phyloP scores from a whole-genome alignment of 805 yeast genomes.

The Pichia phayaonensis region DNA sequence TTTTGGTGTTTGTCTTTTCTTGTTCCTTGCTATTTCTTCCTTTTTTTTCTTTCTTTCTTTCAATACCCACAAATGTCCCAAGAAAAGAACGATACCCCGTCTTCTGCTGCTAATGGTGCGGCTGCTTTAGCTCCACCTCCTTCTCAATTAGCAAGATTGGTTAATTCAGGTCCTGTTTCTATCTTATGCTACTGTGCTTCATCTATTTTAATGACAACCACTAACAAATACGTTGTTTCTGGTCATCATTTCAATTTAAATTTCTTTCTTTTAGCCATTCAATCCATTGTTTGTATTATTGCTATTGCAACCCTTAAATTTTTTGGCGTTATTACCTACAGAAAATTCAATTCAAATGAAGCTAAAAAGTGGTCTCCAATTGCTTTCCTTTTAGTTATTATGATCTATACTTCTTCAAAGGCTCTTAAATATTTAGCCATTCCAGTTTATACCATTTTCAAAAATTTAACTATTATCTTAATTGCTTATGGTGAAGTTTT shows the following conservation, averaged over 20 bases:
- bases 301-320: conserved; percentile 68
- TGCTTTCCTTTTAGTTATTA: conserved; percentile 76
- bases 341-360: conserved; percentile 78
- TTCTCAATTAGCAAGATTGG: conserved; percentile 20
- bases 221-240: conserved; percentile 89
- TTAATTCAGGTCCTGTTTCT: conserved; percentile 58
- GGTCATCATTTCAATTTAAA: conserved; percentile 69
- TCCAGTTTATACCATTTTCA: conserved; percentile 96
- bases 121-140: conserved; percentile 14
- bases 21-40: not conserved
- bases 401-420: conserved; percentile 96
- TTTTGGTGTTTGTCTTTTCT: not conserved
- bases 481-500: conserved; percentile 98
- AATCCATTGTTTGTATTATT: conserved; percentile 72
- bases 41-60: not conserved
- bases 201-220: conserved; percentile 94
- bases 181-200: conserved; percentile 83
- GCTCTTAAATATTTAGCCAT: conserved; percentile 86
- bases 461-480: conserved; percentile 90
- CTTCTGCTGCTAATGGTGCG: conserved; percentile 12
- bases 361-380: conserved; percentile 96
- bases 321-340: conserved; percentile 72
- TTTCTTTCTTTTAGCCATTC: conserved; percentile 83
- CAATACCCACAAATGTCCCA: not conserved
- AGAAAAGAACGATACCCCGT: conserved; percentile 3